Base-by-base conservation (phyloP, 2,329 filamentous ascomycete genomes). In the Atkinsonella hypoxylon region DNA sequence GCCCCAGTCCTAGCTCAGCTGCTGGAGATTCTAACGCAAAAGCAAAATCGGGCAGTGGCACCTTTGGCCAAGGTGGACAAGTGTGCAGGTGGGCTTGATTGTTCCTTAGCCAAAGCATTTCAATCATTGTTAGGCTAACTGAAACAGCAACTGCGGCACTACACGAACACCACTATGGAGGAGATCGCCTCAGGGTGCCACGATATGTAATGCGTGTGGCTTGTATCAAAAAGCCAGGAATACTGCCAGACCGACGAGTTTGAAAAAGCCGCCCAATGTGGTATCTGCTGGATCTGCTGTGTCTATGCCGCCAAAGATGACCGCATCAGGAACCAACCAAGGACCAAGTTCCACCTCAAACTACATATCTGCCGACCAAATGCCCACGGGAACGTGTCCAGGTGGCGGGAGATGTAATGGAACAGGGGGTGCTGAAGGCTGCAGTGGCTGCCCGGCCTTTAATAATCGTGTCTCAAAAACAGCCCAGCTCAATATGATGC, bases 191-290 rank as follows among this genome's bases (percentile, higher is more conserved):
- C 83, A 90, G 60, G 93, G 93, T 31, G 86, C 89, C 50, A 96
- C 89, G 30, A 97, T 98, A 53, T 98, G 93, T 71, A 98, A 98
- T 69, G 93, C 93, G 6, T 98, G 93, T 63, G 93, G 93, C 41
- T 76, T 98, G 15, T 98, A 98, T 66, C 75, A 88, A 55, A 97
- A 97, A 67, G 90, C 91, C 10, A 82, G 93, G 57, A 97, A 97
- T 64, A 86, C 91, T 55, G 82, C 88, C 59, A 82, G 93, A 47
- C 93, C 93, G 13, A 93, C 89, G 7, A 95, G 89, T 60, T 72
- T 96, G 52, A 96, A 95, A 70, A 85, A 89, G 54, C 81, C 85
- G 11, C 77, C 81, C 4, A 75, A 73, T 48, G 67, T 76, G 26
- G 67, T 78, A 5, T 57, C 64, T 20, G 62, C 71, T 34, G 69